Evolutionary conservation across 495 filamentous ascomycete genomes (phyloP).

Genomic region (Neurospora sp.): DNA sequence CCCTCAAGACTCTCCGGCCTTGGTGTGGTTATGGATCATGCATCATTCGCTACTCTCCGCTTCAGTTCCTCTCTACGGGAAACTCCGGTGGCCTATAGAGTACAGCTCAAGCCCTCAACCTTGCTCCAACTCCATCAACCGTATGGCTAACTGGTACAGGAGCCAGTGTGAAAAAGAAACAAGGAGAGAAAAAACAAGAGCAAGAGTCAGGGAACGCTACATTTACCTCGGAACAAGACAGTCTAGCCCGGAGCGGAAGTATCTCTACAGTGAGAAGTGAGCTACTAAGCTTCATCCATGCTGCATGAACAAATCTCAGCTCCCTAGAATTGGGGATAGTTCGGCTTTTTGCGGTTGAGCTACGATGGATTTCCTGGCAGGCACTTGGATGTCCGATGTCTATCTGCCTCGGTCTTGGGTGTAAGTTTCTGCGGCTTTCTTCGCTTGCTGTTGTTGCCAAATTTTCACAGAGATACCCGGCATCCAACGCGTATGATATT

Average conservation of each 20-base stretch:
- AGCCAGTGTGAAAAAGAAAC: neutral
- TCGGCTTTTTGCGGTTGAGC: neutral
- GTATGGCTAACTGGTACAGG: neutral
- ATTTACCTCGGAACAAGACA: neutral
- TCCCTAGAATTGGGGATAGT: neutral
- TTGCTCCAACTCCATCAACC: neutral
- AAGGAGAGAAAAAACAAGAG: neutral
- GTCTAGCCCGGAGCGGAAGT: neutral
- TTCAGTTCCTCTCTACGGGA: neutral
- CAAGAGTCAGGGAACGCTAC: neutral
- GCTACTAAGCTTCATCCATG: neutral
- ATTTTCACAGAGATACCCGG: neutral
- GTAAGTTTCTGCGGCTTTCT: neutral
- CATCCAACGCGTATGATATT: neutral
- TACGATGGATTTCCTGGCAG: neutral
- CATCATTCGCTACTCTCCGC: neutral
- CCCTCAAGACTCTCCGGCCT: neutral
- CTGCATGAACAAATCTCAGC: neutral
- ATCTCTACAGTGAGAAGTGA: neutral
- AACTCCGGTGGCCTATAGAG: neutral
- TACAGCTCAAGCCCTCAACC: neutral
- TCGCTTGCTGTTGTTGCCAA: neutral
- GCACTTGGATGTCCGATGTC: neutral
- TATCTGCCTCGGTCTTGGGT: neutral
- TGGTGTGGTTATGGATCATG: neutral